Evolutionary conservation across 2,329 filamentous ascomycete species (phyloP), one percentile per base, ranked within the genome.

Genomic region (Neospermospora avenae): DNA sequence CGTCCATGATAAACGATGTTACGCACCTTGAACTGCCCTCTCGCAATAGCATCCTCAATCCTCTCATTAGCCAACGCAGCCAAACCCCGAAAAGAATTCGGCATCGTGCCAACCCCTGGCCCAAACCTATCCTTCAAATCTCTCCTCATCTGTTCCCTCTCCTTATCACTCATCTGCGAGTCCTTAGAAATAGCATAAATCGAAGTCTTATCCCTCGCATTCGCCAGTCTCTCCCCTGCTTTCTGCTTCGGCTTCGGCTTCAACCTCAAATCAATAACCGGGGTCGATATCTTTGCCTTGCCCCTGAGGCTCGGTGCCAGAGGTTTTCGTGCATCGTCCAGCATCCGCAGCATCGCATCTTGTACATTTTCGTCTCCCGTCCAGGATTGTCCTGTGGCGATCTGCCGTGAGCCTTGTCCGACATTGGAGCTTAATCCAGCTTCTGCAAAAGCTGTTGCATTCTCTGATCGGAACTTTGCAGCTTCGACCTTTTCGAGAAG

Each of bases 41-140:
- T 80, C 0, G 91, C 89, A 69, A 98, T 97, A 5, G 95, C 95
- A 71, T 97, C 88, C 73, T 97, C 93, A 62, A 99, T 98, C 22
- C 88, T 80, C 75, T 97, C 88, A 72, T 98, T 97, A 1, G 95
- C 95, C 54, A 98, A 75, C 0, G 89, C 89, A 3, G 88, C 83
- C 14, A 99, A 78, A 0, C 93, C 95, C 35, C 88, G 83, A 1
- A 98, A 77, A 0, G 90, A 86, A 58, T 86, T 88, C 1, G 93
- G 91, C 74, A 96, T 83, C 0, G 85, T 79, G 49, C 91, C 82
- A 3, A 86, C 88, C 1, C 81, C 84, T 0, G 93, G 87, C 16
- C 83, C 78, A 68, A 98, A 96, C 0, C 93, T 83, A 59, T 96
- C 92, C 39, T 88, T 87, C 61, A 98, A 82, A 71, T 95, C 86